Base-by-base conservation (phyloP, 176 grass and related monocot genomes). In the Zea mays region DNA sequence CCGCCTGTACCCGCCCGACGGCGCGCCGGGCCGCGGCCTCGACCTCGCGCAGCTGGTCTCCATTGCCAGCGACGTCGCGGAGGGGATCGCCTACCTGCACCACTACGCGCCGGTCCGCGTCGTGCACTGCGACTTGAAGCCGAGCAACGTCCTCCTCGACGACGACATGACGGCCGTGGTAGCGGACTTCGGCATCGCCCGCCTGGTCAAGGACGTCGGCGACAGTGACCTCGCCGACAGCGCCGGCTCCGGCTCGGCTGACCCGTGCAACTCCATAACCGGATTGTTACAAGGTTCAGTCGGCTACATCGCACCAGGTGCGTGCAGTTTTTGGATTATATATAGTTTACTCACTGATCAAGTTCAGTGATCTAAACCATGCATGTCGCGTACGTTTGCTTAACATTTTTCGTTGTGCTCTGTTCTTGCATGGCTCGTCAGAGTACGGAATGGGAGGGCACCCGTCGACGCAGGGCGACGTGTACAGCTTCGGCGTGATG, bases 241-340 rank as follows among this genome's bases (percentile, higher is more conserved):
- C 54, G 68, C 76, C 3, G 16, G 50, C n/a, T n/a, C n/a, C 7
- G n/a, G 65, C 7, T 83, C 84, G 4, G 69, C 72, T 7, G 85
- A 87, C 67, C 86, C 84, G 10, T 88, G 72, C 81, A 88, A 92
- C 85, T 98, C 91, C 47, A 92, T 98, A 10, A 94, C 95, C 2
- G 91, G 91, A 61, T 62, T 94, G 58, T 33, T 98, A 10, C 90
- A 94, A 66, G 95, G 95, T 10, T 94, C 95, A 2, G 65, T 98
- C 45, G 95, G 95, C 21, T 98, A 98, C 65, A 98, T 98, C n/a
- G 95, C 95, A 12, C 95, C 95, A 83, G 89, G 95, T 94, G 84
- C 6, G 94, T 93, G 85, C 7, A 39, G 19, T 27, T 27, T 27
- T 27, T 27, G 27, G 27, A 27, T 27, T 27, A 27, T 27, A 27